A percentile compares a stretch with the other conserved stretches of the same genome.
These are phyloP conservation scores for Ophiostoma pallidulum DNA, from an alignment of 2,329 filamentous ascomycete species.

Conservation along the genomic window DNA sequence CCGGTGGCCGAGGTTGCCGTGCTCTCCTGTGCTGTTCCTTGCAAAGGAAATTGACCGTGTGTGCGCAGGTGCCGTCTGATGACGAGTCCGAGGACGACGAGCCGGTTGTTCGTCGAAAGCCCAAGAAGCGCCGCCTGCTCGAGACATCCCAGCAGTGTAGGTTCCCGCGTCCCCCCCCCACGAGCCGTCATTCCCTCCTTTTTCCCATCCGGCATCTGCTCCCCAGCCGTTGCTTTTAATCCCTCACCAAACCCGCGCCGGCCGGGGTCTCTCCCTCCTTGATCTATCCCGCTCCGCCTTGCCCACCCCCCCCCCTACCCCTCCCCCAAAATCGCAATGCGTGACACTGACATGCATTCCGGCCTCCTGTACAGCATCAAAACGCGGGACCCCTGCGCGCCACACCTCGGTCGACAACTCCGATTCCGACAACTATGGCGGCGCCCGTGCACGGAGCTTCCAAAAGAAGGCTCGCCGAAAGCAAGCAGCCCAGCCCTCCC, in stretches of 20 bases:
- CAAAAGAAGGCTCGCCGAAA: conserved; percentile 72
- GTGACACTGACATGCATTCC: not conserved
- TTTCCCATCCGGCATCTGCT: not conserved
- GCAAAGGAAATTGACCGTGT: conserved; percentile 3
- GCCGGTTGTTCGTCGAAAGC: conserved; percentile 46
- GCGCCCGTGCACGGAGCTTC: conserved; percentile 56
- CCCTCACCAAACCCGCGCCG: not conserved
- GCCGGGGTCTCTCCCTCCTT: not conserved
- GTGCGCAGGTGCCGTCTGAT: conserved; percentile 23
- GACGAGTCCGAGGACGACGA: conserved; percentile 44
- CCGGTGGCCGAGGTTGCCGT: not conserved
- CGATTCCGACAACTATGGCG: conserved; percentile 70
- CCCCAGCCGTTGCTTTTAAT: too few species aligned
- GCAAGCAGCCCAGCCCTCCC: conserved; percentile 55
- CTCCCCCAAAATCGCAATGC: too few species aligned
- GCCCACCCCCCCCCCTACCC: too few species aligned
- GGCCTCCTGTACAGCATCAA: conserved; percentile 40
- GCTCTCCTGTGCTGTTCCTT: not conserved
- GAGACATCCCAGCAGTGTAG: conserved; percentile 16
- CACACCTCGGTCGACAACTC: conserved; percentile 50
- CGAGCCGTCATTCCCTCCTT: not conserved
- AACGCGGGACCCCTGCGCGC: conserved; percentile 46
- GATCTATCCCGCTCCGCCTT: not conserved
- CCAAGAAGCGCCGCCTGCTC: conserved; percentile 57
- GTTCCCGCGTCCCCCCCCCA: not conserved